Evolutionary conservation across 2,329 filamentous ascomycete genomes (phyloP).

Genomic region (Neopestalotiopsis rosae): DNA sequence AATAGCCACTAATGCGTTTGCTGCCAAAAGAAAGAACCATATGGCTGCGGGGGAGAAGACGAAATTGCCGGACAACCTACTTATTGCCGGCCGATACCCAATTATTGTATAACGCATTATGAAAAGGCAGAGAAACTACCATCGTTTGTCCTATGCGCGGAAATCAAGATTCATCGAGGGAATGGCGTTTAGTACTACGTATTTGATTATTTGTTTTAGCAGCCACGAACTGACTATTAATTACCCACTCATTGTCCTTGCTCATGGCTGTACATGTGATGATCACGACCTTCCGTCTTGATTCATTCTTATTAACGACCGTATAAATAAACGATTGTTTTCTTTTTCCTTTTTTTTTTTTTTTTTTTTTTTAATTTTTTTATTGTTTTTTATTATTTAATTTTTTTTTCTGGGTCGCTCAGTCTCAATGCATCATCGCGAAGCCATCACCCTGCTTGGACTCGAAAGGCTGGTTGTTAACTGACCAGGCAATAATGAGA

Average conservation of each 20-base stretch:
- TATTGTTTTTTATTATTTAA: no score
- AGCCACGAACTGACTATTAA: background rate
- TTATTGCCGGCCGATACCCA: constrained; percentile 4
- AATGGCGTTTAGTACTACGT: constrained; percentile 1
- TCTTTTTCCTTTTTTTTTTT: no score
- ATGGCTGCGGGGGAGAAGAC: background rate
- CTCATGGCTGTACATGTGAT: background rate
- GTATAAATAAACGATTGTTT: no score
- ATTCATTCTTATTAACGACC: no score
- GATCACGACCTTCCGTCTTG: no score
- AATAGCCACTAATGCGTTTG: background rate
- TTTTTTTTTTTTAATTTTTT: no score
- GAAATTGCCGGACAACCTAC: constrained; percentile 4
- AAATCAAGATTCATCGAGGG: background rate
- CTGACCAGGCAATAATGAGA: no score
- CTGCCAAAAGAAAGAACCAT: background rate
- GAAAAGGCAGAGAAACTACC: background rate
- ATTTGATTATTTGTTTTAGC: background rate
- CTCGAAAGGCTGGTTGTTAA: no score
- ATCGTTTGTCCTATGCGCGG: background rate
- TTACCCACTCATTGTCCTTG: background rate
- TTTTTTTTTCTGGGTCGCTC: no score
- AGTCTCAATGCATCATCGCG: no score
- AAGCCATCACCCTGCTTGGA: no score
- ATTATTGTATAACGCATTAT: background rate